A percentile compares a stretch with the other conserved stretches of the same genome.
Evolutionary conservation across 257 asterid species (phyloP).

Genomic region (Jasminum sambac): DNA sequence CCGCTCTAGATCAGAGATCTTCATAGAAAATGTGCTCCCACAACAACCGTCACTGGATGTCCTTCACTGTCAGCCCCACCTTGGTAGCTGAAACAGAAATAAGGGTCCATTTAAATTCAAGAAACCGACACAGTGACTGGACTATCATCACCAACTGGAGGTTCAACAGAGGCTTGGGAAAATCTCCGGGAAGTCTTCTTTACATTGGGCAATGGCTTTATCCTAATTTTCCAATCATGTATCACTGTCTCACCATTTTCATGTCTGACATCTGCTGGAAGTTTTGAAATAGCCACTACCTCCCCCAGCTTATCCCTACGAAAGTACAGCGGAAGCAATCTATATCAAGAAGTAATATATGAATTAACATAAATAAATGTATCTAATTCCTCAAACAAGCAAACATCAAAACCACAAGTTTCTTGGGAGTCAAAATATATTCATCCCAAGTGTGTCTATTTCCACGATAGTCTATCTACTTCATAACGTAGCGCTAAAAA

Average conservation of each 20-base stretch:
- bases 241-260: constrained; percentile 94
- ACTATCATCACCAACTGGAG: constrained; percentile 29
- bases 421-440: constrained; percentile 8
- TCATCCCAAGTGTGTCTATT: no score
- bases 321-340: constrained; percentile 97
- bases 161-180: constrained; percentile 49
- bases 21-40: constrained; percentile 83
- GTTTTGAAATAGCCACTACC: constrained; percentile 72
- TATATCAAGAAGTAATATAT: constrained; percentile 25
- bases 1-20: constrained; percentile 85
- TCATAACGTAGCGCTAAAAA: no score
- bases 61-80: constrained; percentile 97
- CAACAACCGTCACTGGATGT: constrained; percentile 79
- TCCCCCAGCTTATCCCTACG: constrained; percentile 93
- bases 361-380: neutral
- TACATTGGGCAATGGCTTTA: constrained; percentile 76
- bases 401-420: neutral
- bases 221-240: constrained; percentile 94
- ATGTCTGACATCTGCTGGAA: constrained; percentile 99
- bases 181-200: constrained; percentile 39
- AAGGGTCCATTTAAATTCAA: neutral
- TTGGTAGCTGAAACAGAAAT: constrained; percentile 62
- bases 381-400: neutral
- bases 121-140: constrained; percentile 28
- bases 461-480: no score